These are phyloP conservation scores for Podospora tetraspora DNA, from an alignment of 495 filamentous ascomycete genomes.

Conservation along the genomic window DNA sequence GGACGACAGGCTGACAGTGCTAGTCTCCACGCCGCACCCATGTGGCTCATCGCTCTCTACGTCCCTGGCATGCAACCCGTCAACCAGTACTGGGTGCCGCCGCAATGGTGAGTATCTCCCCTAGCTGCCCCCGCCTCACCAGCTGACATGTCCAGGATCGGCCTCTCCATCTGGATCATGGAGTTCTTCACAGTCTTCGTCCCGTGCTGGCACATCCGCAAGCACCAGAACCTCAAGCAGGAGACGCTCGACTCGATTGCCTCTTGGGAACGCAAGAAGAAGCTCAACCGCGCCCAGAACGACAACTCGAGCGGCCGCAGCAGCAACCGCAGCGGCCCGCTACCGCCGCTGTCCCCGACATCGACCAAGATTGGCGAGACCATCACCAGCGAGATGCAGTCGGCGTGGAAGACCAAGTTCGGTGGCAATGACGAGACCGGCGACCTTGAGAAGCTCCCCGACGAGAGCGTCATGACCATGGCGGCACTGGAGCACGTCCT, in stretches of 20 bases:
- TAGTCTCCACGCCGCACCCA: slow-evolving; percentile 58
- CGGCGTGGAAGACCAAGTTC: slow-evolving; percentile 23
- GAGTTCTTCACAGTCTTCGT: slow-evolving; percentile 48
- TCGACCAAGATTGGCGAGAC: slow-evolving; percentile 23
- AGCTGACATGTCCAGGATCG: slow-evolving; percentile 23
- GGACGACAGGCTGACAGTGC: neutral
- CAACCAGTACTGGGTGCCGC: slow-evolving; percentile 46
- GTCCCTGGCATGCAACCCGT: slow-evolving; percentile 50
- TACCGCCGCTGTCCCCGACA: slow-evolving; percentile 18
- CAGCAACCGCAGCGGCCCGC: slow-evolving; percentile 6
- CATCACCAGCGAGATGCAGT: slow-evolving; percentile 12
- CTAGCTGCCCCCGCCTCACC: neutral
- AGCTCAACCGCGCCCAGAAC: slow-evolving; percentile 16
- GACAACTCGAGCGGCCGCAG: slow-evolving; percentile 11
- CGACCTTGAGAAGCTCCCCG: slow-evolving; percentile 21
- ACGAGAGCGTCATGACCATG: slow-evolving; percentile 49
- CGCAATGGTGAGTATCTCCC: slow-evolving; percentile 46
- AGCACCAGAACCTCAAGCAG: slow-evolving; percentile 26
- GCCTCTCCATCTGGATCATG: slow-evolving; percentile 35
- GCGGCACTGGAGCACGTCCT: slow-evolving; percentile 56
- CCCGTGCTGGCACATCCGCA: slow-evolving; percentile 36
- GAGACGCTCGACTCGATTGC: slow-evolving; percentile 26
- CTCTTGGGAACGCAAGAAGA: slow-evolving; percentile 31
- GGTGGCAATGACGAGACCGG: slow-evolving; percentile 20
- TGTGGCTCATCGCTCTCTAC: slow-evolving; percentile 61